Evolutionary conservation across 1,284 basidiomycete species (phyloP).

Genomic region (Sphaerobolus stellatus): DNA sequence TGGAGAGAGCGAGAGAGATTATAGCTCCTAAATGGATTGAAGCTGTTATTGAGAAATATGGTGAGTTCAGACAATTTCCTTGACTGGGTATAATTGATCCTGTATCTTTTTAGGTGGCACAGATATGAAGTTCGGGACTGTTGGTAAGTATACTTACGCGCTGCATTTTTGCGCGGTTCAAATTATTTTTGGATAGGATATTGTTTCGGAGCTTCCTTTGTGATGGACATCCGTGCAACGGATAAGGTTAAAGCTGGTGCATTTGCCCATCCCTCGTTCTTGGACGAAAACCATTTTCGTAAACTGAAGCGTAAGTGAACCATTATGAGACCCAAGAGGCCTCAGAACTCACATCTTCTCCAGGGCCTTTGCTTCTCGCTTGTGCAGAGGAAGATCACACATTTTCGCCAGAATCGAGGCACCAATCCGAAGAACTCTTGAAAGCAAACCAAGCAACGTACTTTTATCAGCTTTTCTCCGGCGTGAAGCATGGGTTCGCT

Average conservation of each 20-base stretch:
- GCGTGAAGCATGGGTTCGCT: conserved; percentile 47
- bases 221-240: conserved; percentile 43
- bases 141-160: conserved; percentile 1
- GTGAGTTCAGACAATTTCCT: conserved; percentile 21
- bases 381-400: conserved; percentile 52
- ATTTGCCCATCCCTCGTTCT: conserved; percentile 53
- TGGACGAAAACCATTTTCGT: conserved; percentile 48
- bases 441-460: conserved; percentile 43
- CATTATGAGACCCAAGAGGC: background rate
- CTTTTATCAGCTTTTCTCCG: conserved; percentile 49
- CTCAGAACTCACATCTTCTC: background rate
- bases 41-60: conserved; percentile 45
- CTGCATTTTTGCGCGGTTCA: background rate
- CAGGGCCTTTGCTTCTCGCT: conserved; percentile 53
- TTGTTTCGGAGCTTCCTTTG: conserved; percentile 40
- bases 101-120: background rate
- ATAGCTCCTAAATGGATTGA: conserved; percentile 49
- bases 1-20: conserved; percentile 35
- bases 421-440: conserved; percentile 47
- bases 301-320: conserved; percentile 44
- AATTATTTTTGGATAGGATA: background rate
- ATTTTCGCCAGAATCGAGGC: conserved; percentile 43
- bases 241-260: conserved; percentile 52
- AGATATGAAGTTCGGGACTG: conserved; percentile 4
- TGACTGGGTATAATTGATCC: background rate